Conservation (phyloP, 352 stramenopile genomes). For the Globisporangium irregulare region DNA sequence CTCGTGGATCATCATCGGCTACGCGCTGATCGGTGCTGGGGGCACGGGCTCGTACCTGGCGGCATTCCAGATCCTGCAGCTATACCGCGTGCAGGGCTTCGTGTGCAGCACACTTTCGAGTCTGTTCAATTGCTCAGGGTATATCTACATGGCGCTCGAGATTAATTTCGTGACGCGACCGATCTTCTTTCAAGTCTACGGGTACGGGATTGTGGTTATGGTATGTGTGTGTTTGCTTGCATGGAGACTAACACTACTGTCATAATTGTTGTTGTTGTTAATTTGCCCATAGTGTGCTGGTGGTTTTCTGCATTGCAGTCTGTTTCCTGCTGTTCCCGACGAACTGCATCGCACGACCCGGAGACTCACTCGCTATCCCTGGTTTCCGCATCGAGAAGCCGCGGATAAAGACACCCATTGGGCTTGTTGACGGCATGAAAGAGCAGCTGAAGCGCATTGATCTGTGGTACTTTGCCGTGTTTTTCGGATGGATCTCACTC, state of each 20-base stretch:
- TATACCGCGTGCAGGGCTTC: conserved; percentile 72
- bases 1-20: conserved; percentile 60
- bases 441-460: conserved; percentile 50
- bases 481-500: conserved; percentile 81
- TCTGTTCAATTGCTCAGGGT: conserved; percentile 82
- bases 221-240: background rate
- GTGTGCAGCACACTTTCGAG: conserved; percentile 81
- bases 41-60: conserved; percentile 77
- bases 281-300: conserved; percentile 31
- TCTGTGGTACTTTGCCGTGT: conserved; percentile 75
- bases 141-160: conserved; percentile 82
- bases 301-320: conserved; percentile 37
- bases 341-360: conserved; percentile 54
- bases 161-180: conserved; percentile 41
- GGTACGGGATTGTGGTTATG: conserved; percentile 16
- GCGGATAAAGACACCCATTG: conserved; percentile 50
- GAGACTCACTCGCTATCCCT: conserved; percentile 46
- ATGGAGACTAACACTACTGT: background rate
- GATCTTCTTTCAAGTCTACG: conserved; percentile 59
- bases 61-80: conserved; percentile 76
- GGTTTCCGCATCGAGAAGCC: conserved; percentile 52
- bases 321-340: conserved; percentile 72
- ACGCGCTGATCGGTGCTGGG: conserved; percentile 61
- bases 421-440: conserved; percentile 57
- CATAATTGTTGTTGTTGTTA: background rate